Base-by-base conservation (phyloP, 495 filamentous ascomycete species). In the Aspergillus biplanus region DNA sequence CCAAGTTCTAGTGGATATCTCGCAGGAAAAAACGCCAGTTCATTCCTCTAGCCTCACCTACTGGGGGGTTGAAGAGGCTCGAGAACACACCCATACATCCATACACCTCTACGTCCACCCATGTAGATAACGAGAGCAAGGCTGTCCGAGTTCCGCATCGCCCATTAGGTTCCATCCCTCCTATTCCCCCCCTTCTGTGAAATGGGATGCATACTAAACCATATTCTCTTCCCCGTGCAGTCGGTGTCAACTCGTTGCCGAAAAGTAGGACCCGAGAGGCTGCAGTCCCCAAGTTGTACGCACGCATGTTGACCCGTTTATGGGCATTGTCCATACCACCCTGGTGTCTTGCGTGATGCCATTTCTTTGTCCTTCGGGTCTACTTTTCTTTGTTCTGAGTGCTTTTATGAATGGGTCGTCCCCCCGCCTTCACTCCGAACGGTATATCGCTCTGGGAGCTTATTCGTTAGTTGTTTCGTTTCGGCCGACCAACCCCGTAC, bases 401-500 rank as follows among this genome's bases (percentile, higher is more conserved):
- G 8, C 39, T 15, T 12, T 39, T 39, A 4, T 11, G n/a, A 15
- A 44, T 44, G 39, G 4, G 39, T 4, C 9, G 8, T 44, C 4
- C 39, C n/a, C n/a, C n/a, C n/a, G n/a, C 39, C 39, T 13, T 44
- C 4, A 44, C 39, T 44, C 39, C 39, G 39, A 44, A 44, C 4
- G 13, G 7, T 39, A 39, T 27, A 27, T 27, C 2, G 21, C 21
- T 27, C 21, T 1, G 21, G 21, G 21, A 27, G 21, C 21, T 21
- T 39, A 44, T 44, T 44, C n/a, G 39, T 11, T 15, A 44, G n/a
- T 11, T 4, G 39, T 44, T 15, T 42, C 37, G 15, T n/a, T n/a
- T 16, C 32, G 31, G 12, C 56, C 16, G 56, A 48, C 32, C 39
- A 59, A 48, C 42, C 39, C 56, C 56, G 42, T 44, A 31, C 37